Evolutionary conservation across 2,329 filamentous ascomycete species (phyloP).

Genomic region (Tolypocladium tundrense): DNA sequence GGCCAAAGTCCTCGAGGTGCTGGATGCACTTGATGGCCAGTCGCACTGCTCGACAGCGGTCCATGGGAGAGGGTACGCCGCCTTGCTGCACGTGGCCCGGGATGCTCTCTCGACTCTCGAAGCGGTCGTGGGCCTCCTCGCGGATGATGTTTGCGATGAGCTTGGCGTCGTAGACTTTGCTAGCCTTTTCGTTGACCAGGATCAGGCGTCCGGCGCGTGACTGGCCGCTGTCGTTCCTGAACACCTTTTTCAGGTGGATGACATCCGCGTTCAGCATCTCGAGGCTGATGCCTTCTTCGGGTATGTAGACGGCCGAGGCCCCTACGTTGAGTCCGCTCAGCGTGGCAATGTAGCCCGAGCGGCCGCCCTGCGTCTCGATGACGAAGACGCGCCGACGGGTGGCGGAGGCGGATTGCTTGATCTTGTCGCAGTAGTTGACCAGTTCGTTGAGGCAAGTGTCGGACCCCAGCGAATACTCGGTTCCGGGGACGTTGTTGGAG

Average conservation of each 20-base stretch:
- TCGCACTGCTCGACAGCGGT: constrained; percentile 82
- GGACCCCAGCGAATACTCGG: constrained; percentile 92
- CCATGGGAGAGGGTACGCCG: constrained; percentile 88
- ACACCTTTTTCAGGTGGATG: constrained; percentile 75
- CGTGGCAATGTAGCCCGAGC: constrained; percentile 87
- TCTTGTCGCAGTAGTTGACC: constrained; percentile 91
- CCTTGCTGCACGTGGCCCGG: constrained; percentile 94
- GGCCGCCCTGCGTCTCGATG: constrained; percentile 92
- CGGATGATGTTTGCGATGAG: constrained; percentile 93
- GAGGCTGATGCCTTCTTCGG: constrained; percentile 89
- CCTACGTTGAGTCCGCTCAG: constrained; percentile 86
- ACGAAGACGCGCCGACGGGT: constrained; percentile 92
- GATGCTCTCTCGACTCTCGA: constrained; percentile 85
- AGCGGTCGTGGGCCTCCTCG: constrained; percentile 82
- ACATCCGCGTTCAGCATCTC: constrained; percentile 91
- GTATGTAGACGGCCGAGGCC: constrained; percentile 88
- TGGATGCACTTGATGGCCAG: constrained; percentile 92
- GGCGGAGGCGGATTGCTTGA: constrained; percentile 92
- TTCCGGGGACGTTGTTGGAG: constrained; percentile 96
- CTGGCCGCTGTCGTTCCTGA: constrained; percentile 75
- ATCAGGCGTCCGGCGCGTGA: constrained; percentile 87
- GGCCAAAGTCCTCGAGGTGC: constrained; percentile 72
- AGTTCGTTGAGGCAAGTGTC: constrained; percentile 96
- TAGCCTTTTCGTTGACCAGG: constrained; percentile 92
- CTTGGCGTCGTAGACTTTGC: constrained; percentile 81